Conservation (phyloP, 2,329 filamentous ascomycete species). For the Xylaria polymorpha region DNA sequence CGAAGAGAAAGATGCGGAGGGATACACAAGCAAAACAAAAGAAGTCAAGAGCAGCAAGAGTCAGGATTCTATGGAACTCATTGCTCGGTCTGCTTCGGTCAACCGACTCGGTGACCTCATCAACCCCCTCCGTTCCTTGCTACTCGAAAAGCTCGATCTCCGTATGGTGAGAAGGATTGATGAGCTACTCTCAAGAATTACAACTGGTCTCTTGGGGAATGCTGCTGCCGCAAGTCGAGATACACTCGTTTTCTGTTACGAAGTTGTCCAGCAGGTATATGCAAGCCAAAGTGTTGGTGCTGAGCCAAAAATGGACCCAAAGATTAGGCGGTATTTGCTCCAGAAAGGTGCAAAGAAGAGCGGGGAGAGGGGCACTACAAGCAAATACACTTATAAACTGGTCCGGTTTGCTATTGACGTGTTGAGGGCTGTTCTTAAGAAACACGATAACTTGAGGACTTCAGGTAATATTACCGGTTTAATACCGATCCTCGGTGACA, state of each 20-base stretch:
- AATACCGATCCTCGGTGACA: slow-evolving; percentile 88
- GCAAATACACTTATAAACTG: slow-evolving; percentile 87
- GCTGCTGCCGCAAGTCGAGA: slow-evolving; percentile 81
- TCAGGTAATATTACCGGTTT: slow-evolving; percentile 85
- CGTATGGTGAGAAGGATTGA: slow-evolving; percentile 91
- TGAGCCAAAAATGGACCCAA: slow-evolving; percentile 68
- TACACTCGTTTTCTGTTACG: slow-evolving; percentile 93
- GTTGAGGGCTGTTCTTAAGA: slow-evolving; percentile 84
- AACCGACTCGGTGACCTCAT: slow-evolving; percentile 79
- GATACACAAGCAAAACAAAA: slow-evolving; percentile 94
- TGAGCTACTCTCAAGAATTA: slow-evolving; percentile 84
- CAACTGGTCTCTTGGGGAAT: slow-evolving; percentile 85
- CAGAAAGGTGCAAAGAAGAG: slow-evolving; percentile 82
- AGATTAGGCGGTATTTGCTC: slow-evolving; percentile 79
- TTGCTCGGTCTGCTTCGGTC: slow-evolving; percentile 85
- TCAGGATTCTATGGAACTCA: slow-evolving; percentile 94
- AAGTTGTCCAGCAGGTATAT: slow-evolving; percentile 90
- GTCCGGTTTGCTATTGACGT: slow-evolving; percentile 89
- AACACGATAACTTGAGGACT: slow-evolving; percentile 83
- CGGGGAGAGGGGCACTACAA: slow-evolving; percentile 76
- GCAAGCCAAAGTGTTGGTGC: slow-evolving; percentile 66
- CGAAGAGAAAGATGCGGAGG: slow-evolving; percentile 96
- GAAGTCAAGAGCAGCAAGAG: slow-evolving; percentile 99
- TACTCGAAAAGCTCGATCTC: slow-evolving; percentile 85
- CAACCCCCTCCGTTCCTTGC: slow-evolving; percentile 78